These are phyloP conservation scores for Penicillium corylophilum DNA, from an alignment of 2,329 filamentous ascomycete species.

Conservation along the genomic window DNA sequence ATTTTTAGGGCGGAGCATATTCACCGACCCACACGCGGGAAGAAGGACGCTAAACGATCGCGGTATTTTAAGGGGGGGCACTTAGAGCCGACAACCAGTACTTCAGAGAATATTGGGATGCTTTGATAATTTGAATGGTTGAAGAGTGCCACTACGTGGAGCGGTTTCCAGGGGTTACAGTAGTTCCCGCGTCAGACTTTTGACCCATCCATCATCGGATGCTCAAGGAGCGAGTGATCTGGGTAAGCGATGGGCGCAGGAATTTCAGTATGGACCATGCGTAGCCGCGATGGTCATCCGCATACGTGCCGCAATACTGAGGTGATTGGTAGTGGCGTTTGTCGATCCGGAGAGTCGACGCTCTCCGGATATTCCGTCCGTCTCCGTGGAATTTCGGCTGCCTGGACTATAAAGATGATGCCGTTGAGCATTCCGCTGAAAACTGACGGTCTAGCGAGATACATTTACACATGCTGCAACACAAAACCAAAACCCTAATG, in stretches of 20 bases:
- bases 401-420: background rate
- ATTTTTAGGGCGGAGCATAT: constrained; percentile 14
- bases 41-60: background rate
- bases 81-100: background rate
- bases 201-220: too few relatives aligned
- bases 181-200: too few relatives aligned
- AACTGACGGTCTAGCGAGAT: background rate
- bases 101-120: background rate
- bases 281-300: too few relatives aligned
- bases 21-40: constrained; percentile 14
- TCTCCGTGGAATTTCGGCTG: background rate
- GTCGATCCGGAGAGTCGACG: too few relatives aligned
- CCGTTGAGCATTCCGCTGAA: background rate
- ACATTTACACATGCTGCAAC: background rate
- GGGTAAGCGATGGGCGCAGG: too few relatives aligned
- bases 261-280: too few relatives aligned
- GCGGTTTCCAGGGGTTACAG: background rate
- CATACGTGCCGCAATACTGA: too few relatives aligned
- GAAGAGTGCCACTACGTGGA: background rate
- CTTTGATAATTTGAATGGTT: background rate
- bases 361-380: background rate
- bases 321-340: too few relatives aligned
- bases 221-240: too few relatives aligned
- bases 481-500: background rate
- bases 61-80: background rate